Conservation (phyloP, 306 rosid genomes). For the Casuarina equisetifolia region DNA sequence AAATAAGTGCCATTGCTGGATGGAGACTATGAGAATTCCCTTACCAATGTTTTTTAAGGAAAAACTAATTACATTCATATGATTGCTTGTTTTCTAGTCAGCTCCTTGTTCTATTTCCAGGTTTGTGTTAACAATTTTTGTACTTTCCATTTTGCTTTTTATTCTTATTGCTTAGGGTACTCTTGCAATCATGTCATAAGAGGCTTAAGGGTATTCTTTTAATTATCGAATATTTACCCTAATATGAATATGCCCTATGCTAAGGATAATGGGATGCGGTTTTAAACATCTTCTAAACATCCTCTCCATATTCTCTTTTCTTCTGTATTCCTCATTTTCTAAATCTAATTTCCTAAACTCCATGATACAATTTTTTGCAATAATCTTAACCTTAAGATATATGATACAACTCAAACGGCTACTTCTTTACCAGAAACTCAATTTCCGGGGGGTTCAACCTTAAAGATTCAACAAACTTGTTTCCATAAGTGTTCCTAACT, state of each 20-base stretch:
- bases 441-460: not conserved
- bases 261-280: no score
- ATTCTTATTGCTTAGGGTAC: not conserved
- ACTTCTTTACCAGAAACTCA: not conserved
- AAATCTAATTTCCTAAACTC: no score
- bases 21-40: not conserved
- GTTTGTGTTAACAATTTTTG: not conserved
- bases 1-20: not conserved
- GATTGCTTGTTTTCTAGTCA: not conserved
- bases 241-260: no score
- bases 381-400: not conserved
- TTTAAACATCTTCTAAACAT: not conserved
- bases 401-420: not conserved
- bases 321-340: not conserved
- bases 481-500: not conserved
- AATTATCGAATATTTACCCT: no score
- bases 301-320: not conserved
- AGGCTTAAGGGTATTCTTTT: no score
- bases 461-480: not conserved
- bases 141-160: not conserved
- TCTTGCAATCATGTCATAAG: no score
- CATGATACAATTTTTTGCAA: not conserved
- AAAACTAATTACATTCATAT: not conserved
- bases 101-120: not conserved
- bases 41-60: not conserved